Evolutionary conservation across 179 eudicot species (phyloP).

Genomic region (Heliamphora pulchella): DNA sequence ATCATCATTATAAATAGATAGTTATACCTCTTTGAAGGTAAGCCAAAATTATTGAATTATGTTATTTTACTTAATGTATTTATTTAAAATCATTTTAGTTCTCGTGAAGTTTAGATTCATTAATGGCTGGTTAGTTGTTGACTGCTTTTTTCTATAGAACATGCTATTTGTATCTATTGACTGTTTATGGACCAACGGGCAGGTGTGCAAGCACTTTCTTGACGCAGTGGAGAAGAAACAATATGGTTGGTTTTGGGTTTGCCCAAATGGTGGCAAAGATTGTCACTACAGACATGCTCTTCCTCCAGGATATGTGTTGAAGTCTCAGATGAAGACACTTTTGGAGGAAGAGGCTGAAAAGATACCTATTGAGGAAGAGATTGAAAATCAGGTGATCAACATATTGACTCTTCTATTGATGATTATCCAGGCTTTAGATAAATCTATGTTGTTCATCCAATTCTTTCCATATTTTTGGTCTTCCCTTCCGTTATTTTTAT

Average conservation of each 20-base stretch:
- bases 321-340: slow-evolving; percentile 97
- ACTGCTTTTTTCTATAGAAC: background rate
- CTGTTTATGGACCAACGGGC: slow-evolving; percentile 6
- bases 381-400: slow-evolving; percentile 66
- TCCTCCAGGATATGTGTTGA: slow-evolving; percentile 87
- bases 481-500: background rate
- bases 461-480: background rate
- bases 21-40: too few species aligned
- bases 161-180: slow-evolving; percentile 8
- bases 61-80: background rate
- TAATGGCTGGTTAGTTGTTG: background rate
- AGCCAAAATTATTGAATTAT: too few species aligned
- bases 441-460: background rate
- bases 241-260: slow-evolving; percentile 97
- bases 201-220: slow-evolving; percentile 89
- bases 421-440: background rate
- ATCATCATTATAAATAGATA: too few species aligned
- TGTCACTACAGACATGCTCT: slow-evolving; percentile 97
- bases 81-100: background rate
- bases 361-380: slow-evolving; percentile 84
- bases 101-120: background rate
- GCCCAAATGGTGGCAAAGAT: slow-evolving; percentile 89
- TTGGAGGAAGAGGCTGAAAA: slow-evolving; percentile 85
- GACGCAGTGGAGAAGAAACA: slow-evolving; percentile 98
- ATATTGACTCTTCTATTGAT: background rate